A percentile compares a stretch with the other conserved stretches of the same genome.
Evolutionary conservation across 768 basidiomycete species (phyloP).

Genomic region (Suillus subaureus): DNA sequence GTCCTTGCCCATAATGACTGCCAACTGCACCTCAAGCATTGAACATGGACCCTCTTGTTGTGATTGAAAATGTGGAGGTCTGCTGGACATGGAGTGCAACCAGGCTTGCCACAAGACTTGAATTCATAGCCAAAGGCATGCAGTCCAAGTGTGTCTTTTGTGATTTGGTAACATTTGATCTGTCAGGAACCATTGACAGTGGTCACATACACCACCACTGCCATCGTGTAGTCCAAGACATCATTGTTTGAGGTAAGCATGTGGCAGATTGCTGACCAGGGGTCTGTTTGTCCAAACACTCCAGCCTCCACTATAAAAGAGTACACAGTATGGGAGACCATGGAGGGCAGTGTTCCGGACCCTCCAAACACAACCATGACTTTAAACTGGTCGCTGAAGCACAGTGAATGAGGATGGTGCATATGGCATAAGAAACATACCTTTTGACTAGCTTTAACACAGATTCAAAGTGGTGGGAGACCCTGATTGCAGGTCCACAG

Average conservation of each 20-base stretch:
- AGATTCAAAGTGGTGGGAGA: not conserved
- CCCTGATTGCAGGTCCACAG: not conserved
- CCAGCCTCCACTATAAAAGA: not conserved
- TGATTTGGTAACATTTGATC: not conserved
- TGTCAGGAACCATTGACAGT: not conserved
- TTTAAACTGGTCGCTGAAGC: slow-evolving; percentile 3
- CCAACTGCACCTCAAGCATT: no score
- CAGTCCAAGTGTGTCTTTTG: not conserved
- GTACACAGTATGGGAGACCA: not conserved
- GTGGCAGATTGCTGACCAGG: not conserved
- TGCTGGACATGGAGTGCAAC: no score
- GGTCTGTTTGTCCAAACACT: not conserved
- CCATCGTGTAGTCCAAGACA: not conserved
- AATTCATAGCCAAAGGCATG: not conserved
- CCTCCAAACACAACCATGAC: slow-evolving; percentile 6
- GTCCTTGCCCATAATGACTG: no score
- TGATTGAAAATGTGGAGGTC: no score
- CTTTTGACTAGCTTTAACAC: not conserved
- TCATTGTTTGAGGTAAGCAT: not conserved
- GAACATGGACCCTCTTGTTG: no score
- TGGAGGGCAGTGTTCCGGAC: not conserved
- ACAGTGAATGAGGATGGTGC: not conserved
- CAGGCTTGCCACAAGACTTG: no score
- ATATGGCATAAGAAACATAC: not conserved
- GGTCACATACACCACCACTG: not conserved